phyloP scores from a whole-genome alignment of 306 rosid species.

The Astragalus glycyphyllos region DNA sequence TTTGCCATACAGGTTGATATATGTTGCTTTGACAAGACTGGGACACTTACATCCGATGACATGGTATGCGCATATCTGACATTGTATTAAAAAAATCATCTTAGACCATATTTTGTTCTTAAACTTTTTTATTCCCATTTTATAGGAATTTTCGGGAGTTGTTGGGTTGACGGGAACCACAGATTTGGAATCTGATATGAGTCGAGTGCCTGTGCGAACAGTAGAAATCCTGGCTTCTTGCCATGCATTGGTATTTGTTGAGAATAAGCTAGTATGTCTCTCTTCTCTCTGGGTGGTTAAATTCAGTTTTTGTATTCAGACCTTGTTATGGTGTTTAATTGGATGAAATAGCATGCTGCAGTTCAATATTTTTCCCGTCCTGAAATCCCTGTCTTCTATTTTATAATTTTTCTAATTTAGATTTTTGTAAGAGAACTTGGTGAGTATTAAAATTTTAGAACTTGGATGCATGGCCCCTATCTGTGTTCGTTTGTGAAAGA shows the following conservation, averaged over 20 bases:
- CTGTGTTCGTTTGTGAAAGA: constrained; percentile 12
- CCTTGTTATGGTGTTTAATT: constrained; percentile 20
- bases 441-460: constrained; percentile 25
- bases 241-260: constrained; percentile 97
- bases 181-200: constrained; percentile 77
- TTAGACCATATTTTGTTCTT: constrained; percentile 15
- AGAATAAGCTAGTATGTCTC: constrained; percentile 87
- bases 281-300: constrained; percentile 22
- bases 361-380: constrained; percentile 28
- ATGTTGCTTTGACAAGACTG: constrained; percentile 99
- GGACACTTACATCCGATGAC: constrained; percentile 98
- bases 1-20: constrained; percentile 85
- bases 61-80: constrained; percentile 66
- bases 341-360: background rate
- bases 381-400: background rate
- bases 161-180: constrained; percentile 65
- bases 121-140: constrained; percentile 36
- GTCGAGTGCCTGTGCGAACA: constrained; percentile 69
- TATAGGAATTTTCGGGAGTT: constrained; percentile 93
- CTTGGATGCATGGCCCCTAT: background rate
- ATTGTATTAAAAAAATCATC: constrained; percentile 24
- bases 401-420: constrained; percentile 12
- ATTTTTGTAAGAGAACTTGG: constrained; percentile 33
- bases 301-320: constrained; percentile 14
- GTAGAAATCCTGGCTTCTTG: constrained; percentile 96